A percentile compares a stretch with the other conserved stretches of the same genome.
phyloP scores from a whole-genome alignment of 108 stramenopile species.

The Cylindrotheca fusiformis region DNA sequence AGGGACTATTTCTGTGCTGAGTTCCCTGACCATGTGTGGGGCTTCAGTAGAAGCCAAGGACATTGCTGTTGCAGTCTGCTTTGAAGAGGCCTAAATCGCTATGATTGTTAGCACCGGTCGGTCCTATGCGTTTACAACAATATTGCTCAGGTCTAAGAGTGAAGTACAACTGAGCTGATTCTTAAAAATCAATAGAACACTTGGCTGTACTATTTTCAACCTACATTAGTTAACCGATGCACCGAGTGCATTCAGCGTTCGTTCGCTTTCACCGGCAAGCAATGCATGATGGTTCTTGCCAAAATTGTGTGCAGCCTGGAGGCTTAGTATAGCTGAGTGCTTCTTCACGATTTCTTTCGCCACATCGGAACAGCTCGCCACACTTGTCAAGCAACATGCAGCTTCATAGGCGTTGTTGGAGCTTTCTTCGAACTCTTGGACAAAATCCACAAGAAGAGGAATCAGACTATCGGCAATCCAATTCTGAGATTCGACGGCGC shows the following conservation, averaged over 20 bases:
- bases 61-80: too few relatives aligned
- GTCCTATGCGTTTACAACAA: too few relatives aligned
- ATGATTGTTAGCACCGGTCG: too few relatives aligned
- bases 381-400: slow-evolving; percentile 40
- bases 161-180: too few relatives aligned
- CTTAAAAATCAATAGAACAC: too few relatives aligned
- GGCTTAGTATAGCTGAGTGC: slow-evolving; percentile 32
- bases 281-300: slow-evolving; percentile 55
- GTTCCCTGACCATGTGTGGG: too few relatives aligned
- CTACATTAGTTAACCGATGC: too few relatives aligned
- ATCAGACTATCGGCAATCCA: slow-evolving; percentile 67
- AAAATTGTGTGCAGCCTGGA: slow-evolving; percentile 41
- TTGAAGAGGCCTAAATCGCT: too few relatives aligned
- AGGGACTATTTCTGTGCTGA: too few relatives aligned
- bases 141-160: too few relatives aligned
- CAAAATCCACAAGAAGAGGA: slow-evolving; percentile 47
- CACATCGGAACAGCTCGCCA: slow-evolving; percentile 33
- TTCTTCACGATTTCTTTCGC: slow-evolving; percentile 34
- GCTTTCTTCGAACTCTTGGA: slow-evolving; percentile 36
- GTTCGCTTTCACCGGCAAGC: slow-evolving; percentile 47
- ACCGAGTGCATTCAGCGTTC: slow-evolving; percentile 28
- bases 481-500: slow-evolving; percentile 25
- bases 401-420: slow-evolving; percentile 71
- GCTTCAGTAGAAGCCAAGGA: too few relatives aligned
- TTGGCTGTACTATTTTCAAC: slow-evolving; percentile 9